Evolutionary conservation across 352 stramenopile species (phyloP).

Genomic region (Pythium periplocum): DNA sequence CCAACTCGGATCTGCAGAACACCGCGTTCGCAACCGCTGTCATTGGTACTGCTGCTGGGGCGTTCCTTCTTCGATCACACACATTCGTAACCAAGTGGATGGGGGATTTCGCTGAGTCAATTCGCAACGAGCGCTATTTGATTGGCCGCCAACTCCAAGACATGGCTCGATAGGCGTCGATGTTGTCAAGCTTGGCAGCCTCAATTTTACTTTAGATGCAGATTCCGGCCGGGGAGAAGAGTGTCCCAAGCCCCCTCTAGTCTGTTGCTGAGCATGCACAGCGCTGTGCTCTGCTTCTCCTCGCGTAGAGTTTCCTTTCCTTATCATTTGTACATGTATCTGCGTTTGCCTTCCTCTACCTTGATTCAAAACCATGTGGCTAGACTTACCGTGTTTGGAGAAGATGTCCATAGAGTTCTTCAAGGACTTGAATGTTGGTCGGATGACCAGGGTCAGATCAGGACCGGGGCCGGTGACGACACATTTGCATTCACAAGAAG

Average conservation of each 20-base stretch:
- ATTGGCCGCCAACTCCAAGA: slow-evolving; percentile 83
- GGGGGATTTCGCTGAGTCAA: slow-evolving; percentile 69
- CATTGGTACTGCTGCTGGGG: slow-evolving; percentile 11
- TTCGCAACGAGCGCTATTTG: slow-evolving; percentile 85
- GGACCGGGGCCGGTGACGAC: too few relatives aligned
- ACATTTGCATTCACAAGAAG: too few relatives aligned
- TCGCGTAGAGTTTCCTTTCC: too few relatives aligned
- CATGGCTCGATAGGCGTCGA: slow-evolving; percentile 58
- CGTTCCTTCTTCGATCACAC: slow-evolving; percentile 26
- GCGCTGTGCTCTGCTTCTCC: too few relatives aligned
- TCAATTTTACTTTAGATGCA: too few relatives aligned
- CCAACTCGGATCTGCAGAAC: slow-evolving; percentile 35
- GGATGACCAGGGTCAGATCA: too few relatives aligned
- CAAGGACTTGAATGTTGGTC: too few relatives aligned
- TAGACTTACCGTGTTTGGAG: slow-evolving; percentile 10
- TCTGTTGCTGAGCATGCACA: too few relatives aligned
- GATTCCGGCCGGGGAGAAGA: too few relatives aligned
- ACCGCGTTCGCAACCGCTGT: slow-evolving; percentile 51
- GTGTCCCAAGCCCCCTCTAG: too few relatives aligned
- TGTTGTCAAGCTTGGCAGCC: background rate
- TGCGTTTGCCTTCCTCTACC: background rate
- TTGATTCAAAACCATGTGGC: slow-evolving; percentile 4
- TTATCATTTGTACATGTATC: too few relatives aligned
- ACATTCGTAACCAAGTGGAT: slow-evolving; percentile 52
- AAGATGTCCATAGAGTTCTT: background rate